Evolutionary conservation across 116 monocot species (phyloP).

Genomic region (Papilionanthe hybrid): DNA sequence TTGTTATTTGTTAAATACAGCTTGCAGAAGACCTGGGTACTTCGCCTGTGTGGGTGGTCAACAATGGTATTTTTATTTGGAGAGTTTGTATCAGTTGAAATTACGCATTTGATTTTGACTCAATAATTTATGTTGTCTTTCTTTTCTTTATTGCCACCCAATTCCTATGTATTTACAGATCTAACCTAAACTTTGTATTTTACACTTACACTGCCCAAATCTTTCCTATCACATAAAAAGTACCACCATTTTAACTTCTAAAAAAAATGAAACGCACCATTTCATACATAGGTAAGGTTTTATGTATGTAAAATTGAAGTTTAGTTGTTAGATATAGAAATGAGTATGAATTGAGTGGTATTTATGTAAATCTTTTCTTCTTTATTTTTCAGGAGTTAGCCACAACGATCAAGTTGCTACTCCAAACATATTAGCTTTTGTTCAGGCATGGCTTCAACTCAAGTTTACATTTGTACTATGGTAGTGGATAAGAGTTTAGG

Average conservation of each 20-base stretch:
- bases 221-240: too few relatives aligned
- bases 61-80: constrained; percentile 61
- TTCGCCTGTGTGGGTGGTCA: constrained; percentile 82
- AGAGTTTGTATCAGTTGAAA: neutral
- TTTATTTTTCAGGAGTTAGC: constrained; percentile 60
- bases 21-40: constrained; percentile 92
- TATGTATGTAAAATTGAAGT: too few relatives aligned
- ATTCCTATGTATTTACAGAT: too few relatives aligned
- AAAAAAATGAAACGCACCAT: too few relatives aligned
- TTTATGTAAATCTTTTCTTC: too few relatives aligned
- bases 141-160: neutral
- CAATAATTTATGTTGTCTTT: neutral
- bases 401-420: constrained; percentile 79
- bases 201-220: too few relatives aligned
- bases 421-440: constrained; percentile 59
- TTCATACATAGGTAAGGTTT: too few relatives aligned
- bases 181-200: too few relatives aligned
- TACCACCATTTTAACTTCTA: too few relatives aligned
- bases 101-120: neutral
- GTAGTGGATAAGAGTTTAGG: neutral
- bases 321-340: too few relatives aligned
- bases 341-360: too few relatives aligned
- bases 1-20: constrained; percentile 29
- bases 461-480: neutral
- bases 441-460: constrained; percentile 37